These are phyloP conservation scores for Cicer pinnatifidum DNA, from an alignment of 306 rosid genomes.

Conservation along the genomic window DNA sequence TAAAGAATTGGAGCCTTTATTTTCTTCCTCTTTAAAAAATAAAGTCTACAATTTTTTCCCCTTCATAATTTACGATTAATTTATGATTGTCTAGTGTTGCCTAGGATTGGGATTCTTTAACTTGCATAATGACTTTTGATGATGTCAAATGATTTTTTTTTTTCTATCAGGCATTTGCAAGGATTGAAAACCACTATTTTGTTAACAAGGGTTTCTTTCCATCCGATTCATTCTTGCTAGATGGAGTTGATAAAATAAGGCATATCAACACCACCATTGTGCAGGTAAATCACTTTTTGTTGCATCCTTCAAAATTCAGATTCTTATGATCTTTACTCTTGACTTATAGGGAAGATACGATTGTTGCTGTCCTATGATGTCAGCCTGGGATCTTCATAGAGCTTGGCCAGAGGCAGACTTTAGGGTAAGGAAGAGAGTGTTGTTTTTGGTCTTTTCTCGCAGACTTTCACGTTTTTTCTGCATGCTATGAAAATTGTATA, in stretches of 20 bases:
- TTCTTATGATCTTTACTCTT: constrained; percentile 23
- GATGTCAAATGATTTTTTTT: constrained; percentile 35
- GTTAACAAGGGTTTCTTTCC: constrained; percentile 84
- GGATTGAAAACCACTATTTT: constrained; percentile 96
- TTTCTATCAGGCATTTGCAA: constrained; percentile 83
- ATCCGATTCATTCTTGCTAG: constrained; percentile 81
- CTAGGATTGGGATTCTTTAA: constrained; percentile 32
- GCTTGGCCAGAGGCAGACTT: constrained; percentile 97
- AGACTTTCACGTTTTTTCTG: constrained; percentile 30
- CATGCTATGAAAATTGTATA: constrained; percentile 31
- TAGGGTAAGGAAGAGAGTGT: constrained; percentile 56
- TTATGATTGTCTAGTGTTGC: not conserved
- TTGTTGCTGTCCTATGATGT: constrained; percentile 93
- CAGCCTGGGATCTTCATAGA: constrained; percentile 99
- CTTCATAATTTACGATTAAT: not conserved
- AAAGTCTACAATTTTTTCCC: not conserved
- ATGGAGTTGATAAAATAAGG: constrained; percentile 75
- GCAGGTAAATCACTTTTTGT: constrained; percentile 61
- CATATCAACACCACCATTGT: constrained; percentile 80
- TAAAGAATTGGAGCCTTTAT: not conserved
- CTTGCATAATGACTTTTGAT: constrained; percentile 20
- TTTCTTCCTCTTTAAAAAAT: not conserved
- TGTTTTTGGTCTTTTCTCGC: constrained; percentile 29
- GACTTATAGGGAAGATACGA: constrained; percentile 87
- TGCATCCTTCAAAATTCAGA: constrained; percentile 27